Evolutionary conservation across 1,139 yeast species (phyloP).

Genomic region (Zhuliangozyma parablackwelliae): DNA sequence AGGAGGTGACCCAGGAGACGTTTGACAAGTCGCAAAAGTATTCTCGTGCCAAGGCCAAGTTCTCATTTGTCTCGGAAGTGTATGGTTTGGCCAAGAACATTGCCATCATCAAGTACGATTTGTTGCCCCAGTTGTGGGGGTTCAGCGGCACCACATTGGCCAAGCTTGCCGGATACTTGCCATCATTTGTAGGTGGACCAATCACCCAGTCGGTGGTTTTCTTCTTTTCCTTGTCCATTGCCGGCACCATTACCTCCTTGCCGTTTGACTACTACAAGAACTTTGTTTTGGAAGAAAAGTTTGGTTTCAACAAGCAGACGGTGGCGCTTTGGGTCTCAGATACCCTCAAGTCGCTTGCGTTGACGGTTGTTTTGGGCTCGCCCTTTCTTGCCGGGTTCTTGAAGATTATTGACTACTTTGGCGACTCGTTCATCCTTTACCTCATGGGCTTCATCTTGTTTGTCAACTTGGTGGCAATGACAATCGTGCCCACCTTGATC

Average conservation of each 20-base stretch:
- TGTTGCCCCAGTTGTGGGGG: slow-evolving; percentile 68
- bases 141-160: slow-evolving; percentile 41
- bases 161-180: slow-evolving; percentile 22
- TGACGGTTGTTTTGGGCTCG: slow-evolving; percentile 58
- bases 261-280: slow-evolving; percentile 74
- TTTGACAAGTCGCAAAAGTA: slow-evolving; percentile 77
- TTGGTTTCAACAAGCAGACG: slow-evolving; percentile 88
- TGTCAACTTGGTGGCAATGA: slow-evolving; percentile 69
- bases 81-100: slow-evolving; percentile 54
- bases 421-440: slow-evolving; percentile 76
- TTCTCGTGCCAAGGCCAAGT: slow-evolving; percentile 75
- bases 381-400: slow-evolving; percentile 73
- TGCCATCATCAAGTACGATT: slow-evolving; percentile 53
- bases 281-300: slow-evolving; percentile 87
- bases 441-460: slow-evolving; percentile 66
- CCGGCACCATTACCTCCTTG: slow-evolving; percentile 49
- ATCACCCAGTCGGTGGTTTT: slow-evolving; percentile 69
- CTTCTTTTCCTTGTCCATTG: slow-evolving; percentile 38
- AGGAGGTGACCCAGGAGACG: slow-evolving; percentile 65
- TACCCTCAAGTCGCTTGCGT: slow-evolving; percentile 52
- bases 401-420: slow-evolving; percentile 75
- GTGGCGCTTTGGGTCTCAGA: slow-evolving; percentile 67
- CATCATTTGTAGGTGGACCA: slow-evolving; percentile 46
- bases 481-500: slow-evolving; percentile 74
- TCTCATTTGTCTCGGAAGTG: slow-evolving; percentile 54